phyloP scores from a whole-genome alignment of 2,329 filamentous ascomycete genomes.

The Penicillium corylophilum region DNA sequence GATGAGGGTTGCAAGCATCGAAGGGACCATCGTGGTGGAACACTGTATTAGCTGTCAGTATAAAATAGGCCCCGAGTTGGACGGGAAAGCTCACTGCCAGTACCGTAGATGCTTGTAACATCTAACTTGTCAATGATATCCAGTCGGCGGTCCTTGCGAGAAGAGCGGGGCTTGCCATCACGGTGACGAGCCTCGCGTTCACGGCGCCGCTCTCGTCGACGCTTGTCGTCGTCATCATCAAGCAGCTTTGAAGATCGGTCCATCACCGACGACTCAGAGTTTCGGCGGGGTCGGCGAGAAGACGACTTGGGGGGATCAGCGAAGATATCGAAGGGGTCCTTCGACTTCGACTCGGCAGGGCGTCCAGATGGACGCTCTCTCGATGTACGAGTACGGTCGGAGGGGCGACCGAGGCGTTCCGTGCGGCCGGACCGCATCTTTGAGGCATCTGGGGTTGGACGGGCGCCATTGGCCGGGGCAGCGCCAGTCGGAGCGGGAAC shows the following conservation, averaged over 20 bases:
- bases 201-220: slow-evolving; percentile 50
- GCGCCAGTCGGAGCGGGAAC: slow-evolving; percentile 6
- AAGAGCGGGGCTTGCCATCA: slow-evolving; percentile 40
- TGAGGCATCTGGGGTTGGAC: slow-evolving; percentile 33
- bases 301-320: slow-evolving; percentile 41
- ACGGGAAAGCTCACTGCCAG: slow-evolving; percentile 66
- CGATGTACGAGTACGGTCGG: slow-evolving; percentile 28
- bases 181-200: slow-evolving; percentile 49
- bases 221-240: slow-evolving; percentile 51
- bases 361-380: slow-evolving; percentile 25
- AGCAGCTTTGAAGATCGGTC: slow-evolving; percentile 50
- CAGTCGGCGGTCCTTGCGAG: slow-evolving; percentile 50
- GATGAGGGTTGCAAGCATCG: slow-evolving; percentile 91
- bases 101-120: slow-evolving; percentile 92
- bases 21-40: slow-evolving; percentile 98
- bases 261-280: slow-evolving; percentile 64
- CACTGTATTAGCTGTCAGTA: slow-evolving; percentile 53
- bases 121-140: slow-evolving; percentile 97
- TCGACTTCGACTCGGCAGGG: slow-evolving; percentile 18
- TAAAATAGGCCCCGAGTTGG: neutral
- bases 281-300: slow-evolving; percentile 52
- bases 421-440: slow-evolving; percentile 24
- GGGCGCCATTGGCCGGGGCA: slow-evolving; percentile 38
- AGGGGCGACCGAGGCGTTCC: slow-evolving; percentile 23
- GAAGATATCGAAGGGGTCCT: slow-evolving; percentile 50